These are phyloP conservation scores for Globisporangium orthogonon DNA, from an alignment of 352 stramenopile species.

Conservation along the genomic window DNA sequence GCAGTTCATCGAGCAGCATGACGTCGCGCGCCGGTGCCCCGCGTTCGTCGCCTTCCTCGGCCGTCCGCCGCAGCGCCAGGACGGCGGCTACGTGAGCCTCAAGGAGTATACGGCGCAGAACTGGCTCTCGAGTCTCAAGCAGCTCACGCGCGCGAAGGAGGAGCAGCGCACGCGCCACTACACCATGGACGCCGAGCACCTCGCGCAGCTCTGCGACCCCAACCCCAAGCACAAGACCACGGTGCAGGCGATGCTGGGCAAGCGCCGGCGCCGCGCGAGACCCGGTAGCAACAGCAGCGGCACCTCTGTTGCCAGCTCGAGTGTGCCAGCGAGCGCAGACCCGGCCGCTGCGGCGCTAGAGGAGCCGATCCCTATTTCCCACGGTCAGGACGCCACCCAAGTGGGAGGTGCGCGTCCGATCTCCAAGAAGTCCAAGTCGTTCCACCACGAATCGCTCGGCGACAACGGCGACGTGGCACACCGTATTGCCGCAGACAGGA, in stretches of 20 bases:
- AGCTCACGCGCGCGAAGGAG: constrained; percentile 31
- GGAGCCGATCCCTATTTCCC: not conserved
- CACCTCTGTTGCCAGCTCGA: not conserved
- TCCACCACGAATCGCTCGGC: not conserved
- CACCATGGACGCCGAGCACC: constrained; percentile 18
- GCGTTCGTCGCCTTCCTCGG: constrained; percentile 53
- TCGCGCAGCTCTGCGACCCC: constrained; percentile 5
- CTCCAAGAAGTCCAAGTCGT: constrained; percentile 30
- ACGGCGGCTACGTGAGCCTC: constrained; percentile 65
- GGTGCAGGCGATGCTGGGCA: constrained; percentile 7
- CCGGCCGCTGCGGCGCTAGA: not conserved
- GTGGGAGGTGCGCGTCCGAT: constrained; percentile 33
- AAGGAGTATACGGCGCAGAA: constrained; percentile 66
- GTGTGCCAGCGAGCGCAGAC: not conserved
- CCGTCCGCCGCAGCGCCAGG: constrained; percentile 41
- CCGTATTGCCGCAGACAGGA: not conserved
- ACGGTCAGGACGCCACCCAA: constrained; percentile 21
- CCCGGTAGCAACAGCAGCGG: not conserved
- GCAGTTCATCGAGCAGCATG: constrained; percentile 53
- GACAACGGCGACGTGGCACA: no score
- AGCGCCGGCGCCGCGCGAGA: constrained; percentile 6
- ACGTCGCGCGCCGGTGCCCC: constrained; percentile 21
- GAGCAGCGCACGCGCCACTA: constrained; percentile 21
- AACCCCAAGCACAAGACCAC: constrained; percentile 1
- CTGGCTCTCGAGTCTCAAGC: constrained; percentile 53